Evolutionary conservation across 2,329 filamentous ascomycete genomes (phyloP).

Genomic region (Teratosphaeria gauchensis): DNA sequence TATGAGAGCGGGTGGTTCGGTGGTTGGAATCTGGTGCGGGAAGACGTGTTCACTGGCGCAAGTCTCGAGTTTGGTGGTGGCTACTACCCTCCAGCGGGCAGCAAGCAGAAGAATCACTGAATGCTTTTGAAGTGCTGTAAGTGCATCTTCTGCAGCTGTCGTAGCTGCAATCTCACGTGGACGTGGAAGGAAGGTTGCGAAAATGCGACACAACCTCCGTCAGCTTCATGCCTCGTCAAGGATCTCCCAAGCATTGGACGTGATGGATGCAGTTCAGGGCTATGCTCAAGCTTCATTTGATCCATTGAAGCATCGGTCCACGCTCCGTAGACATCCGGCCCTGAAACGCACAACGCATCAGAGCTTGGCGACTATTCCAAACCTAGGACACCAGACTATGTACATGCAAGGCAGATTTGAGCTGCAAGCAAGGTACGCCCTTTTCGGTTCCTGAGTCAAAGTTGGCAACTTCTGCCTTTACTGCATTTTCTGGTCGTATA

Average conservation of each 20-base stretch:
- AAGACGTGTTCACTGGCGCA: constrained; percentile 32
- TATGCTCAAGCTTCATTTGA: not conserved
- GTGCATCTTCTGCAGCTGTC: not conserved
- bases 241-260: not conserved
- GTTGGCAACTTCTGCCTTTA: not conserved
- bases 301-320: not conserved
- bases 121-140: not conserved
- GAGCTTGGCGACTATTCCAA: not conserved
- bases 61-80: constrained; percentile 42
- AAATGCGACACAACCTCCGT: no score
- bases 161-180: not conserved
- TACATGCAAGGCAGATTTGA: not conserved
- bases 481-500: not conserved
- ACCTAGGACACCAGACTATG: not conserved
- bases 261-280: not conserved
- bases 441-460: not conserved
- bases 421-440: not conserved
- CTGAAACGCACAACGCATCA: not conserved
- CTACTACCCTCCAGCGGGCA: constrained; percentile 36
- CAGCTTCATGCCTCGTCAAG: not conserved
- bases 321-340: not conserved
- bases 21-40: constrained; percentile 31
- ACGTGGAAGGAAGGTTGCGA: not conserved
- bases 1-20: constrained; percentile 31
- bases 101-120: constrained; percentile 27